These are phyloP conservation scores for Penicillium oxalicum DNA, from an alignment of 2,329 filamentous ascomycete species.

Conservation along the genomic window DNA sequence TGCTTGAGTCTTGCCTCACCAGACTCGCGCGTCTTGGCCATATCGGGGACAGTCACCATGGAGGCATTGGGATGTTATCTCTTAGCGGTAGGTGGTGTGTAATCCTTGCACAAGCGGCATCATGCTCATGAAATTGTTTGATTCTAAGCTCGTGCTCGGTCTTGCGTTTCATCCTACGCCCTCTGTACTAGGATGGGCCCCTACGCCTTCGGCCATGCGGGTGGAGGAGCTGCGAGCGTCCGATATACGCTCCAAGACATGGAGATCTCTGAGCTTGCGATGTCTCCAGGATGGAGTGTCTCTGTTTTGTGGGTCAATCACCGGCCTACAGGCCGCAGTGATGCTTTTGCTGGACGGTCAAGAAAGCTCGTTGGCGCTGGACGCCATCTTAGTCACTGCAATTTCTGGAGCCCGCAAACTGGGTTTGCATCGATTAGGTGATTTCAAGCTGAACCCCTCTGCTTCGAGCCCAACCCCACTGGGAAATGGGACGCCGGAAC, in stretches of 20 bases:
- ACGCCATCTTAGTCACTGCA: conserved; percentile 10
- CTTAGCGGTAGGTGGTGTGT: conserved; percentile 1
- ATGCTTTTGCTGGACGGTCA: conserved; percentile 13
- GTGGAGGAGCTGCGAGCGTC: conserved; percentile 5
- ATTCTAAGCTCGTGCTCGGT: conserved; percentile 5
- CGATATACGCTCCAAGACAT: background rate
- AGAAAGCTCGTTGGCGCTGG: conserved; percentile 5
- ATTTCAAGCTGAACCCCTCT: background rate
- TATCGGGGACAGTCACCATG: background rate
- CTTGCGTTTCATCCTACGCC: conserved; percentile 7
- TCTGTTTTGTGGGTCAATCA: conserved; percentile 12
- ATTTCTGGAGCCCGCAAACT: conserved; percentile 13
- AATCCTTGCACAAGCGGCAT: background rate
- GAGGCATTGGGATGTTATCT: conserved; percentile 4
- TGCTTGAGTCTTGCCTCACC: background rate
- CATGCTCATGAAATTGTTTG: background rate
- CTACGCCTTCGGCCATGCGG: background rate
- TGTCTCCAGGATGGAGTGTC: conserved; percentile 10
- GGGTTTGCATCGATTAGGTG: conserved; percentile 7
- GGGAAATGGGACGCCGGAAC: too few species aligned
- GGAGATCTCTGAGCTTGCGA: conserved; percentile 7
- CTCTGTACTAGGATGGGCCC: background rate
- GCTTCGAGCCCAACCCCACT: too few species aligned
- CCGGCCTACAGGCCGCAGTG: conserved; percentile 9
- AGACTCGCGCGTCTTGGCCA: background rate